These are phyloP conservation scores for Skeletonema tropicum DNA, from an alignment of 108 stramenopile species.

Conservation along the genomic window DNA sequence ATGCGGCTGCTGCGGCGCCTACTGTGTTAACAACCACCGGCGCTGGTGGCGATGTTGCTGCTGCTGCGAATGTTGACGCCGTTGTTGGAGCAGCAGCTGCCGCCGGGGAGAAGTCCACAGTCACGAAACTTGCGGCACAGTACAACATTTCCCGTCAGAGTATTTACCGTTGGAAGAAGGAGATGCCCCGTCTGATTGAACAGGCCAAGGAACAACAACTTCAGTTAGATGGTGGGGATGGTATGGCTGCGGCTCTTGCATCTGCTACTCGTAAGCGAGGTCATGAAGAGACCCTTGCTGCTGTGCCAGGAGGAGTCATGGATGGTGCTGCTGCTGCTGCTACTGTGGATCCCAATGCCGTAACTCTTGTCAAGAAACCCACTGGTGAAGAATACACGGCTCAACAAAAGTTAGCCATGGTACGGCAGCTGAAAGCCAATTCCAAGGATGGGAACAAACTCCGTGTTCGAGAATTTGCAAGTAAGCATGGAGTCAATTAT, in stretches of 20 bases:
- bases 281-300: background rate
- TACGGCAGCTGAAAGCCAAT: background rate
- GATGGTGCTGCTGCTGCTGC: background rate
- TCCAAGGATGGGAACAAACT: slow-evolving; percentile 2
- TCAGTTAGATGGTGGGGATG: background rate
- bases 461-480: background rate
- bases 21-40: background rate
- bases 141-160: slow-evolving; percentile 8
- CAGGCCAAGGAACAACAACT: background rate
- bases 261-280: background rate
- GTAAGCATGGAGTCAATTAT: background rate
- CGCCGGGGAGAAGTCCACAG: background rate
- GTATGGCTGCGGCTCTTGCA: background rate
- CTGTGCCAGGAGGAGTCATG: background rate
- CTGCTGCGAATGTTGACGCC: background rate
- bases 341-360: background rate
- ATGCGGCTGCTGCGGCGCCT: background rate
- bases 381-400: slow-evolving; percentile 3
- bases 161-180: slow-evolving; percentile 44
- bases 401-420: background rate
- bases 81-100: background rate
- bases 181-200: slow-evolving; percentile 1
- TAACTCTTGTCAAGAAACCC: background rate
- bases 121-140: background rate
- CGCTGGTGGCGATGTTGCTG: too few species aligned